Conservation (phyloP, 2,329 filamentous ascomycete species). For the Seiridium cupressi region DNA sequence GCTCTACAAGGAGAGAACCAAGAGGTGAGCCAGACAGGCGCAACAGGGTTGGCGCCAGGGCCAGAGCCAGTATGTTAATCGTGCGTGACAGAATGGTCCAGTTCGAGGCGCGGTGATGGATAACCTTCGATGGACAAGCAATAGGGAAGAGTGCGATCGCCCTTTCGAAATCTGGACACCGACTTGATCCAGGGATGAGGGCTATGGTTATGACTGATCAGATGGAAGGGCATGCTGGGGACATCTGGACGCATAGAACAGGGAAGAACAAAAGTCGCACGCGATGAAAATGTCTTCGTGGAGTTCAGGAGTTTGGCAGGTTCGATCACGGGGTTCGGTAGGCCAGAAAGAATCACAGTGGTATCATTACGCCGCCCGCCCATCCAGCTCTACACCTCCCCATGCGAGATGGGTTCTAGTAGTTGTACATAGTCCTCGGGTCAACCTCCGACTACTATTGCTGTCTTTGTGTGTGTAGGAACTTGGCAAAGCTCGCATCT, state of each 20-base stretch:
- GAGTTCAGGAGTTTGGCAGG: neutral
- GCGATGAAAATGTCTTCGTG: neutral
- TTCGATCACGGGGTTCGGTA: constrained; percentile 15
- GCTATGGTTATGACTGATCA: neutral
- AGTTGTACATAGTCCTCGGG: constrained; percentile 17
- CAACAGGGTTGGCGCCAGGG: neutral
- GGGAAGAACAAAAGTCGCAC: neutral
- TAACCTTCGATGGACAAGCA: neutral
- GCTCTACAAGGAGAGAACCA: constrained; percentile 96
- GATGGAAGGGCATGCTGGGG: neutral
- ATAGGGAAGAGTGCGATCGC: neutral
- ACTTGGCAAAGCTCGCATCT: constrained; percentile 63
- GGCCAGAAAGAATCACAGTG: constrained; percentile 15
- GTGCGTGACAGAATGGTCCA: constrained; percentile 78
- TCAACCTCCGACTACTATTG: constrained; percentile 12
- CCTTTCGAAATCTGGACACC: neutral
- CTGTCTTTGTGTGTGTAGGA: constrained; percentile 44
- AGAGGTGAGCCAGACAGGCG: constrained; percentile 64
- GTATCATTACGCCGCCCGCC: constrained; percentile 22
- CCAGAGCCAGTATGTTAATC: neutral
- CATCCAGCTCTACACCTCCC: neutral
- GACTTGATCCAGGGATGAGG: neutral
- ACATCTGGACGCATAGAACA: neutral
- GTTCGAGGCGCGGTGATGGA: constrained; percentile 81
- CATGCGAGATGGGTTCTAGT: constrained; percentile 5